Conservation (phyloP, 768 basidiomycete genomes). For the Mycena galopus region DNA sequence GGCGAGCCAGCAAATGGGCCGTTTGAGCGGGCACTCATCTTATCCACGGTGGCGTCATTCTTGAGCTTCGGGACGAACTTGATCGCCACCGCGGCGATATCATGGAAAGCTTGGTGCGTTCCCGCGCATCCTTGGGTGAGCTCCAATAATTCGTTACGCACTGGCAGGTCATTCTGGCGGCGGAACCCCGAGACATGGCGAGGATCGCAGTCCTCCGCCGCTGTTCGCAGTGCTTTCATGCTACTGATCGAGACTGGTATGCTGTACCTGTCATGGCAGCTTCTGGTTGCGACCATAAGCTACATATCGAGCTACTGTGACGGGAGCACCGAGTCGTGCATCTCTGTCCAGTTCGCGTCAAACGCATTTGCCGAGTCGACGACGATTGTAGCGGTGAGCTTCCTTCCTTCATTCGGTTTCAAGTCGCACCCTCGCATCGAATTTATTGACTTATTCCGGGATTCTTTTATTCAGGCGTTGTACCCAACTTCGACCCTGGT, state of each 20-base stretch:
- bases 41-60: constrained; percentile 20
- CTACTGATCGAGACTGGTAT: constrained; percentile 23
- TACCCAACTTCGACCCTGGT: constrained; percentile 27
- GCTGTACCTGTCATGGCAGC: constrained; percentile 23
- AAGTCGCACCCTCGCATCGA: no score
- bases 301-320: constrained; percentile 13
- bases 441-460: no score
- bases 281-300: constrained; percentile 10
- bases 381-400: constrained; percentile 16
- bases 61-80: constrained; percentile 22
- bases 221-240: constrained; percentile 15
- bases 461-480: constrained; percentile 11
- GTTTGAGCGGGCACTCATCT: constrained; percentile 23
- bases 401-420: neutral
- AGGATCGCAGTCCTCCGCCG: neutral
- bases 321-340: constrained; percentile 5
- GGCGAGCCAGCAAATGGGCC: constrained; percentile 16
- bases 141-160: neutral
- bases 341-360: constrained; percentile 5
- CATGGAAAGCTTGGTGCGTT: constrained; percentile 25
- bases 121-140: neutral
- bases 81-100: constrained; percentile 20
- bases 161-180: constrained; percentile 1
- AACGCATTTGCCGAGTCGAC: constrained; percentile 23
- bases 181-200: constrained; percentile 5